A percentile compares a stretch with the other conserved stretches of the same genome.
phyloP scores from a whole-genome alignment of 2,329 filamentous ascomycete species.

The Aspergillus sp. region DNA sequence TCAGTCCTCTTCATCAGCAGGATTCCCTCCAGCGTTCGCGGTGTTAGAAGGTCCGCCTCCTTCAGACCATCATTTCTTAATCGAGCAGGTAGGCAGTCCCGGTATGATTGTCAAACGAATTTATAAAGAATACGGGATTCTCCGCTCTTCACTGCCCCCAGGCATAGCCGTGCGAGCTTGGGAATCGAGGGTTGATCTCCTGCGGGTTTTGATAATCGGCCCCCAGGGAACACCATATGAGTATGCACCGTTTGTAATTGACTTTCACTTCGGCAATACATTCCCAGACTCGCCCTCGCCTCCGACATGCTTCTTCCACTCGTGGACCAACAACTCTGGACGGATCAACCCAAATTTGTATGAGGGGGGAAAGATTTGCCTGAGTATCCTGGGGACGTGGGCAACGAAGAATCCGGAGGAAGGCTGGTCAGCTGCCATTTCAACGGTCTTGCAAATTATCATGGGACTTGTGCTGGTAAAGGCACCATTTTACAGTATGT shows the following conservation, averaged over 20 bases:
- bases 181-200: constrained; percentile 58
- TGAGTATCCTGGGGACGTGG: constrained; percentile 62
- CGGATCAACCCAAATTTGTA: constrained; percentile 64
- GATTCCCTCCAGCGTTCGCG: constrained; percentile 32
- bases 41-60: constrained; percentile 46
- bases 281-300: constrained; percentile 55
- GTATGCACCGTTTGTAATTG: constrained; percentile 60
- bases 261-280: constrained; percentile 51
- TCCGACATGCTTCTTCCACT: constrained; percentile 59
- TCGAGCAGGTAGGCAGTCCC: constrained; percentile 25
- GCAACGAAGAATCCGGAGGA: constrained; percentile 53
- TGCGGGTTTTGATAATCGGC: constrained; percentile 59
- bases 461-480: constrained; percentile 59
- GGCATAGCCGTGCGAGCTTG: constrained; percentile 60
- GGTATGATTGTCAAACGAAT: constrained; percentile 47
- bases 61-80: constrained; percentile 43
- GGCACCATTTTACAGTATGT: constrained; percentile 60
- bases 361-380: constrained; percentile 62
- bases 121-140: constrained; percentile 59
- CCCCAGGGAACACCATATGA: constrained; percentile 62
- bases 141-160: constrained; percentile 53
- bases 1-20: constrained; percentile 6
- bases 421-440: constrained; percentile 53
- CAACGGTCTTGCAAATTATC: constrained; percentile 57
- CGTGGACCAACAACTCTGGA: constrained; percentile 54